Percentiles rank a stretch among this genome's conserved stretches.
Conservation (phyloP, 1,284 basidiomycete species). For the Puccinia hordei region DNA sequence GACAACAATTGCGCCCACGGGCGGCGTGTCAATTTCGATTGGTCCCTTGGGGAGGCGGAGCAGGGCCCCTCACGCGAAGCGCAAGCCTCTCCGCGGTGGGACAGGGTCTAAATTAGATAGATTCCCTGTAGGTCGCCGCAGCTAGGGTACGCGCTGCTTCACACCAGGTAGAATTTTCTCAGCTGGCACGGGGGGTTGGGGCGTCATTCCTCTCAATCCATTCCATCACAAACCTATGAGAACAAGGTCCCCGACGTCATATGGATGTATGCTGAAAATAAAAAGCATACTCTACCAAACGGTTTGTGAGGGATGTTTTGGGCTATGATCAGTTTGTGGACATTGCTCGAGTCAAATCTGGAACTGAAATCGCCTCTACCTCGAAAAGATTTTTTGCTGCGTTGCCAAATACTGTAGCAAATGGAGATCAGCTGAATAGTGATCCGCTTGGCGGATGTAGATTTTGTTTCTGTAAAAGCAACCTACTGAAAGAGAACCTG, state of each 20-base stretch:
- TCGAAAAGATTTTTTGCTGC: constrained; percentile 79
- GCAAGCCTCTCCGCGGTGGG: no score
- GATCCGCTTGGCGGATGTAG: no score
- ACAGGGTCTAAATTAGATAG: no score
- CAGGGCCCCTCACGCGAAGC: no score
- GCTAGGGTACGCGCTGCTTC: no score
- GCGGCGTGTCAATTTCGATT: no score
- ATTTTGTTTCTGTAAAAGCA: not conserved
- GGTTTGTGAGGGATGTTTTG: not conserved
- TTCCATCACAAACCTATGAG: constrained; percentile 54
- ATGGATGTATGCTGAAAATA: constrained; percentile 56
- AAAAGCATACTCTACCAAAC: constrained; percentile 28
- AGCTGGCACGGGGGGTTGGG: not conserved
- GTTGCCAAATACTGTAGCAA: constrained; percentile 67
- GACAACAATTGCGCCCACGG: no score
- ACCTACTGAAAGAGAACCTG: constrained; percentile 55
- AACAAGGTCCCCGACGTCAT: constrained; percentile 59
- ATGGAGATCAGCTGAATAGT: no score
- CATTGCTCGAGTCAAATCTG: not conserved
- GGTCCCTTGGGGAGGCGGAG: no score
- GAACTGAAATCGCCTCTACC: constrained; percentile 59
- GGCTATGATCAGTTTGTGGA: not conserved
- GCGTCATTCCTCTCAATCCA: no score
- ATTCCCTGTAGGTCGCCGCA: no score
- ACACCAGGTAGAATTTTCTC: not conserved